Evolutionary conservation across 2,329 filamentous ascomycete genomes (phyloP), one percentile per base, ranked within the genome.

Genomic region (Gliomastix tumulicola): DNA sequence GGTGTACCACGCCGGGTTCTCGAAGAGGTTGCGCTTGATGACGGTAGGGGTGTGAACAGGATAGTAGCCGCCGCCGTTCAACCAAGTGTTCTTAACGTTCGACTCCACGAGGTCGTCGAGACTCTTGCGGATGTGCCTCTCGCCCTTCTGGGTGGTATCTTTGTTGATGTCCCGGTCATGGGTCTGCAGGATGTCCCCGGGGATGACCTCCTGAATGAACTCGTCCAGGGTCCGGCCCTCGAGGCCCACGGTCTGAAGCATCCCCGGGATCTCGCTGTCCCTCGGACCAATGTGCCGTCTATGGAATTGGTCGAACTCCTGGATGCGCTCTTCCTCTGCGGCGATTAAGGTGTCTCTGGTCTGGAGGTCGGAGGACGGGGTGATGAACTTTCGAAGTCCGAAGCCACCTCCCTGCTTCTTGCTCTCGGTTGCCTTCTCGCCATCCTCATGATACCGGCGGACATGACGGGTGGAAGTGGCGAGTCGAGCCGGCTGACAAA

Each of bases 1-100:
- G 28, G 90, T 97, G 60, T 97, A 97, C 90, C 90, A 97, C 9
- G 82, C 88, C 6, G 90, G 90, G 57, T 84, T 90, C 69, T 97
- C 88, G 40, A 97, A 68, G 5, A 97, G 74, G 56, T 96, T 96
- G 48, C 89, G 76, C 69, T 92, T 87, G 58, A 97, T 94, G 39
- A 96, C 89, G 38, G 87, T 77, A 5, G 90, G 90, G 1, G 86
- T 83, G 47, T 83, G 75, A n/a, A 88, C 90, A 23, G 79, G 82
- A 46, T 90, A 88, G 69, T 96, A 97, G 40, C 90, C 90, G 40
- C 76, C 79, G 5, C 90, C 90, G 46, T 95, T 89, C 54, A 90
- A 84, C 53, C 78, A 89, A 48, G 77, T 66, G 39, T 65, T 65
- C 19, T 49, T 41, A 25, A 56, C 49, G 43, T 67, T 71, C 36